Evolutionary conservation across 352 stramenopile species (phyloP).

Genomic region (Globisporangium cylindrosporum): DNA sequence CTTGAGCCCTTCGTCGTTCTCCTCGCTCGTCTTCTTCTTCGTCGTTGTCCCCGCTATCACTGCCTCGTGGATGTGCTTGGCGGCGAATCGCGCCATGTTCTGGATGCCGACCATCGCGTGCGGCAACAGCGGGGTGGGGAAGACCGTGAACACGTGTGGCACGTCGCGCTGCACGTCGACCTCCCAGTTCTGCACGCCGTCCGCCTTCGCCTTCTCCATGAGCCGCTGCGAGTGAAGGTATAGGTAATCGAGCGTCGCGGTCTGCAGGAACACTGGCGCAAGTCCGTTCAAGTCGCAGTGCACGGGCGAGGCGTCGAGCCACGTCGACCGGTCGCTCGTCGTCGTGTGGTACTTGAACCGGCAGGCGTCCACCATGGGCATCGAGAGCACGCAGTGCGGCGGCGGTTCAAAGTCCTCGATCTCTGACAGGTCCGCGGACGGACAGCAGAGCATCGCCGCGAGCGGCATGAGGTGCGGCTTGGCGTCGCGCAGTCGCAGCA

Average conservation of each 20-base stretch:
- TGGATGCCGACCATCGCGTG: conserved; percentile 43
- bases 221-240: conserved; percentile 24
- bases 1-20: not conserved
- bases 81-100: conserved; percentile 40
- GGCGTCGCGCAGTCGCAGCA: conserved; percentile 37
- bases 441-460: conserved; percentile 32
- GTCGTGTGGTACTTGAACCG: conserved; percentile 14
- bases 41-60: not conserved
- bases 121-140: conserved; percentile 46
- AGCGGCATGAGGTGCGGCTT: conserved; percentile 19
- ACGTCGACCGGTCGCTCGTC: conserved; percentile 6
- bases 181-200: conserved; percentile 23
- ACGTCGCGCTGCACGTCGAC: conserved; percentile 49
- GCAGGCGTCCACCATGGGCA: conserved; percentile 7
- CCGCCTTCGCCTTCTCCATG: conserved; percentile 19
- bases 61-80: conserved; percentile 16
- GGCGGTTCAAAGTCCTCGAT: conserved; percentile 6
- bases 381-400: conserved; percentile 23
- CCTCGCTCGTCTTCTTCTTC: not conserved
- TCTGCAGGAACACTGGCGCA: conserved; percentile 37
- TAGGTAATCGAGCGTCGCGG: conserved; percentile 29
- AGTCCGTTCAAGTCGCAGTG: conserved; percentile 30
- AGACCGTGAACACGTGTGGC: conserved; percentile 60
- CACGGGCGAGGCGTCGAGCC: conserved; percentile 17
- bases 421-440: conserved; percentile 26